Evolutionary conservation across 2,329 filamentous ascomycete genomes (phyloP).

Genomic region (Penicillium sp.): DNA sequence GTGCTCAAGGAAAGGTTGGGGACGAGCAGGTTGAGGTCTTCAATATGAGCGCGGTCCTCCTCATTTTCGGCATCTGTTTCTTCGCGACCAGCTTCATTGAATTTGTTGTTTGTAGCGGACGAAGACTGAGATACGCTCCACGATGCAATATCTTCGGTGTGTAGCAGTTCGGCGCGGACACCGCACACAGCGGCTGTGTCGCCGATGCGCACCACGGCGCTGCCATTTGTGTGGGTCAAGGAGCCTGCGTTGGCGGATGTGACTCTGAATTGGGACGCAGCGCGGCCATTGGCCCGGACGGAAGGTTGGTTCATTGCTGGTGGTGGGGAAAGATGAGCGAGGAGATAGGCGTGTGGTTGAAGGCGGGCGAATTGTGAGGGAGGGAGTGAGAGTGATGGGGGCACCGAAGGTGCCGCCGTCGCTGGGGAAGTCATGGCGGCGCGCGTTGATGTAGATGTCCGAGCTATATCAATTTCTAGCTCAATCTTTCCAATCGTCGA

Average conservation of each 20-base stretch:
- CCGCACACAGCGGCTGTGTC: conserved; percentile 95
- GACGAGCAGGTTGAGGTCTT: conserved; percentile 68
- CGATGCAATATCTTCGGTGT: conserved; percentile 68
- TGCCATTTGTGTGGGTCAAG: conserved; percentile 85
- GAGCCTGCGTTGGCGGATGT: conserved; percentile 80
- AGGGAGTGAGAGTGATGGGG: conserved; percentile 56
- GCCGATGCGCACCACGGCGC: conserved; percentile 80
- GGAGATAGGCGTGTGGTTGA: conserved; percentile 83
- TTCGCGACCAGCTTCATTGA: conserved; percentile 12
- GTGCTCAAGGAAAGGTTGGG: conserved; percentile 93
- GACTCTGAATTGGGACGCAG: conserved; percentile 65
- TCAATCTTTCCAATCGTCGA: not conserved
- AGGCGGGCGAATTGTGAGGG: conserved; percentile 79
- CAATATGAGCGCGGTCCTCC: conserved; percentile 48
- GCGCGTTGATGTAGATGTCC: not conserved
- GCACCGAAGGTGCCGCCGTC: conserved; percentile 27
- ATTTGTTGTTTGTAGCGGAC: conserved; percentile 35
- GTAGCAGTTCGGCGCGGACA: conserved; percentile 80
- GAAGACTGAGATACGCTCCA: conserved; percentile 41
- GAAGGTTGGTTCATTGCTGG: conserved; percentile 52
- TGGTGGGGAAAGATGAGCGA: conserved; percentile 74
- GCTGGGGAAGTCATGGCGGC: not conserved
- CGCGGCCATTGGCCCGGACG: conserved; percentile 77
- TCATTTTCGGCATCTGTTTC: conserved; percentile 48
- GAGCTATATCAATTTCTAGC: not conserved